These are phyloP conservation scores for Chondrostereum purpureum DNA, from an alignment of 1,284 basidiomycete species.

Conservation along the genomic window DNA sequence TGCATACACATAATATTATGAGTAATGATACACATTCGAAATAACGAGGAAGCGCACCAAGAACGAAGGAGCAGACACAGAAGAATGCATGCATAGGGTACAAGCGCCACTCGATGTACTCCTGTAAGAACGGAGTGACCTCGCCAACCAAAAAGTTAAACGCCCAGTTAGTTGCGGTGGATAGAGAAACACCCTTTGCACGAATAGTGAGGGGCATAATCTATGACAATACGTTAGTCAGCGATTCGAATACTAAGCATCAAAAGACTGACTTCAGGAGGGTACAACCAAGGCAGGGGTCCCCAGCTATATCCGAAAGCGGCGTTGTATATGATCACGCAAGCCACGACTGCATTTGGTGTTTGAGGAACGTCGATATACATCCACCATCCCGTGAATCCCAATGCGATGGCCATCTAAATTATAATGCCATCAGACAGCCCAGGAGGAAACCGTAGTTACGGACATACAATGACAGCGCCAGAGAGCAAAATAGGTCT, in stretches of 20 bases:
- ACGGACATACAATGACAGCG: conserved; percentile 70
- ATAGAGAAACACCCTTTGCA: conserved; percentile 91
- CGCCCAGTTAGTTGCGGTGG: conserved; percentile 73
- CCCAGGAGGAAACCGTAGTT: no score
- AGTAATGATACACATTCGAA: no score
- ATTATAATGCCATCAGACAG: conserved; percentile 3
- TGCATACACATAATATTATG: conserved; percentile 18
- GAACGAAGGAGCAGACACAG: conserved; percentile 81
- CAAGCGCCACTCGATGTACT: conserved; percentile 85
- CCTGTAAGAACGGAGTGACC: conserved; percentile 84
- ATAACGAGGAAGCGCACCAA: conserved; percentile 44
- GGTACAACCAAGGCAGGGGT: conserved; percentile 37
- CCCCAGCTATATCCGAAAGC: conserved; percentile 79
- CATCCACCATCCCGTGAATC: conserved; percentile 88
- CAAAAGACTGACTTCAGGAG: conserved; percentile 57
- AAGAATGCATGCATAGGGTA: conserved; percentile 98
- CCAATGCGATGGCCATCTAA: conserved; percentile 74
- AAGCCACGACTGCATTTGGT: conserved; percentile 85
- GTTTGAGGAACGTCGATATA: conserved; percentile 84
- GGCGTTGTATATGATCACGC: conserved; percentile 92
- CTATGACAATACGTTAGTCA: conserved; percentile 32
- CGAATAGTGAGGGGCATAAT: conserved; percentile 89
- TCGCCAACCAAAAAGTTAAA: conserved; percentile 91
- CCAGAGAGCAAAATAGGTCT: conserved; percentile 89
- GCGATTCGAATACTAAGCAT: conserved; percentile 2